Evolutionary conservation across 805 yeast species (phyloP), one percentile per base, ranked within the genome.

Genomic region (Hyphopichia homilentoma): DNA sequence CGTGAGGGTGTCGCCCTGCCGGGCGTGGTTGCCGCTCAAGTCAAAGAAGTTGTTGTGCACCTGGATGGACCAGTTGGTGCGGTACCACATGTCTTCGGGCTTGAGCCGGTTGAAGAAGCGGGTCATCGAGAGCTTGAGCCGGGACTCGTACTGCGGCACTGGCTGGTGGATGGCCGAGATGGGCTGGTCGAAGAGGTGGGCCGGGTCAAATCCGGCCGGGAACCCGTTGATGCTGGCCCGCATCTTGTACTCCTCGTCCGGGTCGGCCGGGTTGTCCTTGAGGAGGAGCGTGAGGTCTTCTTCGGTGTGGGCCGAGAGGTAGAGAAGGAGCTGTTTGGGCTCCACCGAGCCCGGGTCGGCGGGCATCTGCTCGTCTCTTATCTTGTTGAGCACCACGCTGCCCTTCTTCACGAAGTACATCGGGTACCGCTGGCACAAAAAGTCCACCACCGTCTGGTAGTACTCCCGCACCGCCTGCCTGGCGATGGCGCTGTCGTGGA

Each of bases 161-260:
- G 89, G 89, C 2, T 59, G 70, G 48, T 84, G 94, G 38, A 84
- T 73, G 29, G 52, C 59, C 0, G 84, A 73, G 24, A 84, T 55
- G 2, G 81, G 77, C 43, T 65, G 55, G 45, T 77, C 61, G 40
- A 74, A 65, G 40, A 74, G 70, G 7, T 50, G 57, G 4, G 66
- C 54, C 4, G 90, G 89, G 47, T 77, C 77, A 54, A 84, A 84
- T 2, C 90, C 90, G 1, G 81, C 76, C 1, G 90, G 86, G 44
- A 80, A 81, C 6, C 79, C 77, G 16, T 79, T 70, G 3, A 72
- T 59, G 6, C 78, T 75, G 1, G 77, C 79, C 32, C 80, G 62
- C 26, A 79, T 51, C 17, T 70, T 61, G 48, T 81, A 83, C 44
- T 81, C 88, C 34, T 73, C 75, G 12, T 68, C 67, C 21, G 52